These are phyloP conservation scores for Trichoderma sp. DNA, from an alignment of 2,329 filamentous ascomycete genomes.

Conservation along the genomic window DNA sequence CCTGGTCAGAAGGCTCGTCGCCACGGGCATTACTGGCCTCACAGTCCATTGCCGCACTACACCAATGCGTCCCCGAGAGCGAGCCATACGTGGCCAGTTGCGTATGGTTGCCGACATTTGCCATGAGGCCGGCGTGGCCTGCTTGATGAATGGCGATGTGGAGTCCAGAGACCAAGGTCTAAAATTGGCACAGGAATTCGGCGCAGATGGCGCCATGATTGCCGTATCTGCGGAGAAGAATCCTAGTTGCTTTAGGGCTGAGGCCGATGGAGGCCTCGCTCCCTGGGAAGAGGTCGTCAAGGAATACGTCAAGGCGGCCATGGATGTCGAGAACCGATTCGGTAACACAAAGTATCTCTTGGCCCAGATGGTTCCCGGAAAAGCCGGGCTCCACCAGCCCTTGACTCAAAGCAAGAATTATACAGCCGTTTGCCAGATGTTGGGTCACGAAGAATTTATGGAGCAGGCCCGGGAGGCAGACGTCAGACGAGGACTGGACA, in stretches of 20 bases:
- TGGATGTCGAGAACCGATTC: slow-evolving; percentile 82
- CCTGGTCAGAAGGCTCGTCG: slow-evolving; percentile 75
- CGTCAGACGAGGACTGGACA: slow-evolving; percentile 59
- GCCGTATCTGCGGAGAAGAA: slow-evolving; percentile 91
- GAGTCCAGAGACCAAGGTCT: slow-evolving; percentile 71
- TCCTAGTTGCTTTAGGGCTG: slow-evolving; percentile 77
- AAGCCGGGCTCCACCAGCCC: slow-evolving; percentile 61
- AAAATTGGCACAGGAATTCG: slow-evolving; percentile 71
- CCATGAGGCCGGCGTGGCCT: slow-evolving; percentile 81
- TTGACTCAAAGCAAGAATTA: slow-evolving; percentile 73
- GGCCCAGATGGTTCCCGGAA: slow-evolving; percentile 82
- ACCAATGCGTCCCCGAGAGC: slow-evolving; percentile 88
- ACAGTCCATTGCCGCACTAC: slow-evolving; percentile 96
- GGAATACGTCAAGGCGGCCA: slow-evolving; percentile 69
- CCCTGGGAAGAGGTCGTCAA: slow-evolving; percentile 77
- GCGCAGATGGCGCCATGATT: slow-evolving; percentile 96
- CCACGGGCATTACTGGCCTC: slow-evolving; percentile 86
- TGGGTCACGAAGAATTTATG: slow-evolving; percentile 66
- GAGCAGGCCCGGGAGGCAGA: slow-evolving; percentile 68
- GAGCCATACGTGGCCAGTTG: slow-evolving; percentile 82
- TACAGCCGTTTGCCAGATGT: slow-evolving; percentile 62
- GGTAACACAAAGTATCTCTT: slow-evolving; percentile 94
- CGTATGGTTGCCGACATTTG: slow-evolving; percentile 82
- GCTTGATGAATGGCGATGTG: slow-evolving; percentile 95
- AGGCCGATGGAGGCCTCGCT: slow-evolving; percentile 68